A percentile compares a stretch with the other conserved stretches of the same genome.
These are phyloP conservation scores for Rubus parviflorus DNA, from an alignment of 306 rosid genomes.

Conservation along the genomic window DNA sequence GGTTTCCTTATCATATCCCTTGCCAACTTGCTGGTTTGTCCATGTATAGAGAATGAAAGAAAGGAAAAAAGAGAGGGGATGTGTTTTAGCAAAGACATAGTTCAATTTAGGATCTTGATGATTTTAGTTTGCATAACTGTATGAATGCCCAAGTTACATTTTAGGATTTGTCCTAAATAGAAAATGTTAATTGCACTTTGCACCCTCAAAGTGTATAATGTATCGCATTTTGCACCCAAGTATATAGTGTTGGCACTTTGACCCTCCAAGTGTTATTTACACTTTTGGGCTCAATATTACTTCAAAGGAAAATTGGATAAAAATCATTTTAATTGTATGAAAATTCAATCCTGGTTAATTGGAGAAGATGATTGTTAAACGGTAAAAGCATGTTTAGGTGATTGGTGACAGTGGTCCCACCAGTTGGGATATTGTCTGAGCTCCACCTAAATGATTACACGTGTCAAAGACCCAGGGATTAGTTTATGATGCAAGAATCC, in stretches of 20 bases:
- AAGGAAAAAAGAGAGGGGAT: not conserved
- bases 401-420: slow-evolving; percentile 36
- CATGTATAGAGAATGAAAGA: not conserved
- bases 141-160: too few relatives aligned
- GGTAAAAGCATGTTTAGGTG: slow-evolving; percentile 30
- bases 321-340: too few relatives aligned
- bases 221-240: too few relatives aligned
- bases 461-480: slow-evolving; percentile 15
- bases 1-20: slow-evolving; percentile 2
- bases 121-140: not conserved
- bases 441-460: slow-evolving; percentile 36
- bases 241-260: too few relatives aligned
- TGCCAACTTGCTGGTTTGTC: slow-evolving; percentile 1
- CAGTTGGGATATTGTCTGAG: slow-evolving; percentile 8
- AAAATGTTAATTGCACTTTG: too few relatives aligned
- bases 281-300: too few relatives aligned
- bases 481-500: not conserved
- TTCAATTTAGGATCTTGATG: not conserved
- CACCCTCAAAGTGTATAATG: too few relatives aligned
- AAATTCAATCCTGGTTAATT: not conserved
- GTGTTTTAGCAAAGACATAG: too few relatives aligned
- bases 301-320: too few relatives aligned
- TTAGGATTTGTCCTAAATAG: too few relatives aligned
- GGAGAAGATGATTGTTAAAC: slow-evolving; percentile 21
- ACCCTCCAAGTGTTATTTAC: too few relatives aligned